These are phyloP conservation scores for Chalciporus chontae DNA, from an alignment of 768 basidiomycete species.

Conservation along the genomic window DNA sequence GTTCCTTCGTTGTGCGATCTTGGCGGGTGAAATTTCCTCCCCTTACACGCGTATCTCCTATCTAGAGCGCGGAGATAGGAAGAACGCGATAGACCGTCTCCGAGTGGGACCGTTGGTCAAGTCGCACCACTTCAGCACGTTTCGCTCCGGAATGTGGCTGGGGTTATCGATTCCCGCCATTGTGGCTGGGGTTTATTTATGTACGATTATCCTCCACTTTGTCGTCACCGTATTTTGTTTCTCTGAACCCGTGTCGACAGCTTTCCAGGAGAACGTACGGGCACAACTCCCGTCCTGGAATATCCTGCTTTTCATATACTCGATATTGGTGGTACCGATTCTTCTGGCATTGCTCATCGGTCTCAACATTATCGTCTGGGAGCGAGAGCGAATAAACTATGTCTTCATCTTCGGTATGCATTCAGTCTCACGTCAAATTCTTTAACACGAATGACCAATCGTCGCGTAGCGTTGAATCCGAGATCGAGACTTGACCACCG, in stretches of 20 bases:
- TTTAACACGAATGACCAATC: neutral
- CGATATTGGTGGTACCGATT: conserved; percentile 66
- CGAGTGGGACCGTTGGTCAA: conserved; percentile 49
- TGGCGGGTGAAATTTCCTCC: neutral
- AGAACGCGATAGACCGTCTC: conserved; percentile 67
- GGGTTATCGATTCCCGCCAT: conserved; percentile 73
- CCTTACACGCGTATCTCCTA: neutral
- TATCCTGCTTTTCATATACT: conserved; percentile 76
- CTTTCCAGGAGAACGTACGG: conserved; percentile 50
- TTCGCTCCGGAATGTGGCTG: conserved; percentile 68
- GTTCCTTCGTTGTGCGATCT: conserved; percentile 19
- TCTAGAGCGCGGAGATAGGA: conserved; percentile 67
- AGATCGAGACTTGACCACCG: conserved; percentile 72
- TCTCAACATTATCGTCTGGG: conserved; percentile 81
- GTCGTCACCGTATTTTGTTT: neutral
- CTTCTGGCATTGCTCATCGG: conserved; percentile 77
- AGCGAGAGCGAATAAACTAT: conserved; percentile 78
- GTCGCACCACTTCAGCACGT: conserved; percentile 68
- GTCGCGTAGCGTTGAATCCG: conserved; percentile 57
- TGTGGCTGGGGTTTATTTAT: conserved; percentile 61
- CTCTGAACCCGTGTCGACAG: conserved; percentile 33
- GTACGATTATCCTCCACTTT: conserved; percentile 16
- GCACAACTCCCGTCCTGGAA: conserved; percentile 63
- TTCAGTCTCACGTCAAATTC: neutral
- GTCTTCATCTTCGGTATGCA: conserved; percentile 82